Evolutionary conservation across 176 grass and related monocot genomes (phyloP).

Genomic region (Aegilops bicornis): DNA sequence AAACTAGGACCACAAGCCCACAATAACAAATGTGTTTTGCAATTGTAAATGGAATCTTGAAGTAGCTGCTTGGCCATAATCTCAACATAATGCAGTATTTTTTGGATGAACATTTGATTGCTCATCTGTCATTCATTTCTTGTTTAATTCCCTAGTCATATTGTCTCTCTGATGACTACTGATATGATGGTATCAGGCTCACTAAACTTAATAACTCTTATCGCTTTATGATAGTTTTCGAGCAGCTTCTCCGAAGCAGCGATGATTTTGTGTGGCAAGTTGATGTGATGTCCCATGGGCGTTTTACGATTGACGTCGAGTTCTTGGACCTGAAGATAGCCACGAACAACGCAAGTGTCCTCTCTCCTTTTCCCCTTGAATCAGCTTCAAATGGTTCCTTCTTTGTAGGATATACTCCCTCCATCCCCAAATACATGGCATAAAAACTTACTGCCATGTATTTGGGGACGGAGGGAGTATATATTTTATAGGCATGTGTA

Average conservation of each 20-base stretch:
- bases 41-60: not conserved
- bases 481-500: not conserved
- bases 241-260: conserved; percentile 70
- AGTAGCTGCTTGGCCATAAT: not conserved
- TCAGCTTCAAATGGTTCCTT: not conserved
- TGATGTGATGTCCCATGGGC: conserved; percentile 59
- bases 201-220: not conserved
- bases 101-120: not conserved
- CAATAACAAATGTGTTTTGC: not conserved
- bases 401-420: not conserved
- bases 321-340: conserved; percentile 84
- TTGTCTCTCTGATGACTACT: not conserved
- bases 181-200: not conserved
- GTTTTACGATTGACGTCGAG: conserved; percentile 77
- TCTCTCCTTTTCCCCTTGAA: not conserved
- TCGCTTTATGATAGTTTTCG: conserved; percentile 35
- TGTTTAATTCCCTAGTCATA: not conserved
- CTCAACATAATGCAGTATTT: not conserved
- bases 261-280: conserved; percentile 86
- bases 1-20: not conserved
- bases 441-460: not conserved
- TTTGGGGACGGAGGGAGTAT: too few species aligned
- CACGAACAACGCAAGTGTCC: conserved; percentile 55
- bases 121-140: not conserved
- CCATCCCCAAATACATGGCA: too few species aligned